Evolutionary conservation across 805 yeast genomes (phyloP).

Genomic region (Ogataea glucozyma): DNA sequence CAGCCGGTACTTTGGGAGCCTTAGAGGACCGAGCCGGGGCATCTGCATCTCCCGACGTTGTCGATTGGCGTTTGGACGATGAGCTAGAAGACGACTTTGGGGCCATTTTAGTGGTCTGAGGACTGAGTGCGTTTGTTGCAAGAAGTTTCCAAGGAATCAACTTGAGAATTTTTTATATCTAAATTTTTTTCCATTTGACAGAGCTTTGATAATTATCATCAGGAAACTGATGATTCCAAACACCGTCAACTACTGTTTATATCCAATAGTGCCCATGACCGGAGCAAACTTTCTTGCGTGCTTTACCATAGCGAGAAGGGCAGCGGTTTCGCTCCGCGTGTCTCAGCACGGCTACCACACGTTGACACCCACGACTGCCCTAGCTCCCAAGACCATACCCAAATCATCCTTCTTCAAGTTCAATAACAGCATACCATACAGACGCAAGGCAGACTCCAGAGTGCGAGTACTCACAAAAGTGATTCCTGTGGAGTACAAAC

Average conservation of each 20-base stretch:
- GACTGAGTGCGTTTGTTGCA: too few species aligned
- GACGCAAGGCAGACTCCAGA: conserved; percentile 28
- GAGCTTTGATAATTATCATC: too few species aligned
- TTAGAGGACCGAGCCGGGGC: conserved; percentile 16
- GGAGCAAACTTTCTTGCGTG: too few species aligned
- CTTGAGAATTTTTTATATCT: too few species aligned
- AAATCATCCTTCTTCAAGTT: conserved; percentile 15
- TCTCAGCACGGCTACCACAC: conserved; percentile 6
- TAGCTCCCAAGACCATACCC: conserved; percentile 1
- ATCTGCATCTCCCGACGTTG: conserved; percentile 3
- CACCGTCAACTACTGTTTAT: too few species aligned
- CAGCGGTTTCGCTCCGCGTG: background rate
- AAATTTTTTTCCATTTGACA: too few species aligned
- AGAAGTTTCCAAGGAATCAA: too few species aligned
- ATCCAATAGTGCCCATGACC: too few species aligned
- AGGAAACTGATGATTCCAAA: background rate
- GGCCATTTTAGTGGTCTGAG: conserved; percentile 22
- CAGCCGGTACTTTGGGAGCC: conserved; percentile 27
- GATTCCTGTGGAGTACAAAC: conserved; percentile 26
- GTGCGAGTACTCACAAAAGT: conserved; percentile 23
- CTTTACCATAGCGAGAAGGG: too few species aligned
- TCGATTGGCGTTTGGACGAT: background rate
- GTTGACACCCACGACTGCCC: conserved; percentile 10
- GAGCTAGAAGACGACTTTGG: conserved; percentile 25
- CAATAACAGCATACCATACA: conserved; percentile 16